phyloP scores from a whole-genome alignment of 805 yeast species.

The Limtongia smithiae region DNA sequence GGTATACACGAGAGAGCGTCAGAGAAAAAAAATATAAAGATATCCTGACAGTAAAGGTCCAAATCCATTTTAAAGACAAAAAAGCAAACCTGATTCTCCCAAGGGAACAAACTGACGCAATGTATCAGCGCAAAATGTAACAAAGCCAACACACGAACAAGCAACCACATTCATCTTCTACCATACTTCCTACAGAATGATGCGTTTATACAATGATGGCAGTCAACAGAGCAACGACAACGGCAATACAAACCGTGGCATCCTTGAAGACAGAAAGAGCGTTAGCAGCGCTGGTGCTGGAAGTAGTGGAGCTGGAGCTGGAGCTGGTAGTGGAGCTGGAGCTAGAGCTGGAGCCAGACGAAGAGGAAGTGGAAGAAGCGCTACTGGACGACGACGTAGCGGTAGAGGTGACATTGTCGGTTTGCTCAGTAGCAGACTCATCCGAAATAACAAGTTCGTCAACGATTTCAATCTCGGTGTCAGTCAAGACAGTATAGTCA shows the following conservation, averaged over 20 bases:
- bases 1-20: too few species aligned
- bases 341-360: conserved; percentile 6
- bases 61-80: too few species aligned
- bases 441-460: conserved; percentile 12
- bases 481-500: conserved; percentile 28
- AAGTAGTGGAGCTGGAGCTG: conserved; percentile 7
- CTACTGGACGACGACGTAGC: conserved; percentile 5
- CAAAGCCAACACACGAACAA: too few species aligned
- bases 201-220: too few species aligned
- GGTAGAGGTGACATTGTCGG: conserved; percentile 16
- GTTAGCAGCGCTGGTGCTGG: neutral
- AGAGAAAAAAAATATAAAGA: too few species aligned
- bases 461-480: conserved; percentile 9
- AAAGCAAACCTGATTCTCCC: too few species aligned
- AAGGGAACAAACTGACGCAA: too few species aligned
- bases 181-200: too few species aligned
- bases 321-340: conserved; percentile 12
- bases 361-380: conserved; percentile 12
- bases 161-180: too few species aligned
- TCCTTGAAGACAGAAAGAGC: neutral
- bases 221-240: neutral
- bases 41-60: too few species aligned
- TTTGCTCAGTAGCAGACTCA: conserved; percentile 22
- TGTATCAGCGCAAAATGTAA: too few species aligned
- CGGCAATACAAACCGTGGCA: neutral